Conservation (phyloP, 805 yeast genomes). For the Isabelozyma pseudorhagii region DNA sequence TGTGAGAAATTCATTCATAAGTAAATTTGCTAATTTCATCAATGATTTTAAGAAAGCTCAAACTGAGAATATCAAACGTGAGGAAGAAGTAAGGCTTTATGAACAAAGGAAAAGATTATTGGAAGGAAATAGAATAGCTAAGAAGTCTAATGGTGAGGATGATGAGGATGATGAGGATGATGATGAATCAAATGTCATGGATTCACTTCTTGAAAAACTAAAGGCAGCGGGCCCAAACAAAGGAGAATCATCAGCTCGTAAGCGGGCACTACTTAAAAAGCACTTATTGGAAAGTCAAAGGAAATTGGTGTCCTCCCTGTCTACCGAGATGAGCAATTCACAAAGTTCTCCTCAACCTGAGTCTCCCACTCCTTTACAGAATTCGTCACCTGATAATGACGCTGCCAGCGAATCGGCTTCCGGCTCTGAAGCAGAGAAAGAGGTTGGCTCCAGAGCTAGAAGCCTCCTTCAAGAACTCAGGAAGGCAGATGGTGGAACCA, state of each 20-base stretch:
- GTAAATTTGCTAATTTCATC: constrained; percentile 58
- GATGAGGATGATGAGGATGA: constrained; percentile 33
- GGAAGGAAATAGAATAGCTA: constrained; percentile 41
- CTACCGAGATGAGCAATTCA: constrained; percentile 2
- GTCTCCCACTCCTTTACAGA: constrained; percentile 2
- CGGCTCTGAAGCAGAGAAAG: constrained; percentile 4
- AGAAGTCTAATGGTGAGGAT: constrained; percentile 19
- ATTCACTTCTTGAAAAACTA: constrained; percentile 77
- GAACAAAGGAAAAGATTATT: constrained; percentile 71
- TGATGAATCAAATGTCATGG: constrained; percentile 66
- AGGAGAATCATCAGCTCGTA: constrained; percentile 77
- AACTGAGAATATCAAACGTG: constrained; percentile 60
- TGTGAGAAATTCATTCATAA: constrained; percentile 58
- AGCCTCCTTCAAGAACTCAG: constrained; percentile 60
- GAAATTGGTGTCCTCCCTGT: constrained; percentile 4
- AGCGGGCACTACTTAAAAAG: constrained; percentile 72
- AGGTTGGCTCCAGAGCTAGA: constrained; percentile 58
- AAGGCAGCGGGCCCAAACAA: constrained; percentile 80
- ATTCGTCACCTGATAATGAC: background rate
- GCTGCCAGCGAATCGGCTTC: constrained; percentile 2
- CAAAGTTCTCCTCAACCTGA: constrained; percentile 10
- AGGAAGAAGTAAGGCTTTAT: constrained; percentile 65
- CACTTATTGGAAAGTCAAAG: constrained; percentile 43
- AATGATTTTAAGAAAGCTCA: constrained; percentile 63
- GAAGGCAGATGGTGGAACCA: constrained; percentile 23